Base-by-base conservation (phyloP, 305 asterid genomes). In the Rubia peregrina region DNA sequence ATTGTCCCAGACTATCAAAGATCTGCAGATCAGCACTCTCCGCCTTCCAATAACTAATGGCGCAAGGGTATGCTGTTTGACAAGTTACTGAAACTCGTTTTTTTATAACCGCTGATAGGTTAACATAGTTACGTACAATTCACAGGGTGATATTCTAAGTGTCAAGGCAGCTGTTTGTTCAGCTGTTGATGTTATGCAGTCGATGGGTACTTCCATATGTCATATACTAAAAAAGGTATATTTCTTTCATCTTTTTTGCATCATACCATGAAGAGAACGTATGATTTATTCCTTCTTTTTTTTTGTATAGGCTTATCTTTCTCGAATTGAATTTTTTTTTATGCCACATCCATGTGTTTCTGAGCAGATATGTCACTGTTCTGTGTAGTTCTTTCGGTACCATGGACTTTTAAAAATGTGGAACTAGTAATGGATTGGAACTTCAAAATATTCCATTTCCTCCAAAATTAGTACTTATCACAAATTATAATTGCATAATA, bases 11-110 rank as follows among this genome's bases (percentile, higher is more conserved):
- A 82, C 77, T 74, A 80, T 82, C 81, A 89, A 80, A 85, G 92
- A 90, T 85, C 81, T 91, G 79, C 87, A 90, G 81, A 86, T 87
- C 7, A 80, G 91, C 89, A 88, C 92, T 76, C 77, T 95, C 74
- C 93, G 89, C 41, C 81, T 95, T 84, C 99, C 99, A 42, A 79
- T 90, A 70, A 82, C 84, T 22, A 88, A 84, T 76, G 96, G 96
- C 61, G 94, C 96, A 67, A 85, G 79, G 89, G 99, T 92, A 89
- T 70, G 83, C n/a, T 61, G 69, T 79, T 74, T 42, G 53, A 62
- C 30, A 40, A 36, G 36, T 61, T 61, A 36, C 42, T 46, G 17
- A 11, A 53, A 61, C 36, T 30, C 44, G 30, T 26, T 51, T 73
- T 70, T 75, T 11, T 60, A 38, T 67, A 36, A 46, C 68, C 33